phyloP scores from a whole-genome alignment of 2,329 filamentous ascomycete species.

The Penicillium psychrosexuale region DNA sequence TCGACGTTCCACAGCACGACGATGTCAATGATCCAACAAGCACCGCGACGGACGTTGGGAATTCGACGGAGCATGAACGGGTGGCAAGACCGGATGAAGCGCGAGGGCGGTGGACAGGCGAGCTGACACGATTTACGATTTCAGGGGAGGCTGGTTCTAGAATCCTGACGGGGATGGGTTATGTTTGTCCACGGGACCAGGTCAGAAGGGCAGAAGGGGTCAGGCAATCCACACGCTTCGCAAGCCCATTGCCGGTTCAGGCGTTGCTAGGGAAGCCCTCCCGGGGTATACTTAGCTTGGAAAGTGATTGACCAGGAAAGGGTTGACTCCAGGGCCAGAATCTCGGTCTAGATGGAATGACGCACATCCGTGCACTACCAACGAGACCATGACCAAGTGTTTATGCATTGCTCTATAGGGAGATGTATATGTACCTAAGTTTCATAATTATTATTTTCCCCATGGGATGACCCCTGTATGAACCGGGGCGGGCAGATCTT shows the following conservation, averaged over 20 bases:
- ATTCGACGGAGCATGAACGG: slow-evolving; percentile 44
- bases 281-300: slow-evolving; percentile 2
- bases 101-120: slow-evolving; percentile 22
- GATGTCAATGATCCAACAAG: slow-evolving; percentile 36
- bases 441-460: slow-evolving; percentile 1
- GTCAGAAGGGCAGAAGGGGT: background rate
- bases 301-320: slow-evolving; percentile 11
- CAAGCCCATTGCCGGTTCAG: slow-evolving; percentile 7
- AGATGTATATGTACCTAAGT: background rate
- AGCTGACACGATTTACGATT: slow-evolving; percentile 6
- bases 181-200: slow-evolving; percentile 2
- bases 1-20: slow-evolving; percentile 41
- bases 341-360: slow-evolving; percentile 7
- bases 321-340: slow-evolving; percentile 6
- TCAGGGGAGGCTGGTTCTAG: slow-evolving; percentile 8
- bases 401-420: slow-evolving; percentile 1
- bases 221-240: slow-evolving; percentile 4
- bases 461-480: background rate
- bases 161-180: slow-evolving; percentile 4
- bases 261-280: slow-evolving; percentile 6
- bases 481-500: slow-evolving; percentile 2
- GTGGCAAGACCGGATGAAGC: slow-evolving; percentile 42
- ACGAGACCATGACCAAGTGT: slow-evolving; percentile 7
- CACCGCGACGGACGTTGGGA: slow-evolving; percentile 39
- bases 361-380: slow-evolving; percentile 4